Conservation (phyloP, 805 yeast species). For the Candida alai region DNA sequence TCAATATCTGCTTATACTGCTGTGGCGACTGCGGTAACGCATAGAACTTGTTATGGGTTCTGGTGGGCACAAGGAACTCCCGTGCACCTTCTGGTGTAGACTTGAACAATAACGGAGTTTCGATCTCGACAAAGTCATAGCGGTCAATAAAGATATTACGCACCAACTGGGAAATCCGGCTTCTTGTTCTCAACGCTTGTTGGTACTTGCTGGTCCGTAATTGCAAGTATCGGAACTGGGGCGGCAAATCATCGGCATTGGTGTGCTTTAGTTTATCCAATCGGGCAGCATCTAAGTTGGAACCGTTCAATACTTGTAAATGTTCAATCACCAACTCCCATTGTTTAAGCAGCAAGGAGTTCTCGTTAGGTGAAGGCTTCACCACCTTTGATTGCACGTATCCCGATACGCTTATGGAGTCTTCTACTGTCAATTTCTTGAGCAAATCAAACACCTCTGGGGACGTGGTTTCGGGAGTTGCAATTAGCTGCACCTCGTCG, state of each 20-base stretch:
- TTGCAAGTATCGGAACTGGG: constrained; percentile 78
- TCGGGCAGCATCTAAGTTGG: constrained; percentile 65
- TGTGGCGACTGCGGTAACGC: constrained; percentile 98
- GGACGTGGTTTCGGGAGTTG: constrained; percentile 40
- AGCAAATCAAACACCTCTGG: constrained; percentile 36
- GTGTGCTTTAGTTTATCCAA: constrained; percentile 54
- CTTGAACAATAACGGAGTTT: constrained; percentile 89
- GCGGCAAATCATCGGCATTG: constrained; percentile 58
- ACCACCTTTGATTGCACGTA: constrained; percentile 31
- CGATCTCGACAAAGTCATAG: constrained; percentile 70
- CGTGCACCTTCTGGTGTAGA: constrained; percentile 98
- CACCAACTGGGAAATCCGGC: constrained; percentile 47
- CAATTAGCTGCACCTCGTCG: constrained; percentile 49
- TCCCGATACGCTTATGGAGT: constrained; percentile 68
- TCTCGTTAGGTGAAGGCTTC: constrained; percentile 8
- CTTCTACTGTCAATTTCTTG: constrained; percentile 59
- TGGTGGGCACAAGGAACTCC: constrained; percentile 91
- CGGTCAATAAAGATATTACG: constrained; percentile 36
- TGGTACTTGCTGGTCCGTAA: constrained; percentile 61
- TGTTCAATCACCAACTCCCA: constrained; percentile 59
- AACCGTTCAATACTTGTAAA: constrained; percentile 55
- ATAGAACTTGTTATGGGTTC: constrained; percentile 59
- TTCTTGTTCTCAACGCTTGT: constrained; percentile 50
- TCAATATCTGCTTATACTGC: constrained; percentile 89
- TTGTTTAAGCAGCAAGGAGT: constrained; percentile 10